Conservation (phyloP, 179 eudicot species). For the Patellifolia procumbens region DNA sequence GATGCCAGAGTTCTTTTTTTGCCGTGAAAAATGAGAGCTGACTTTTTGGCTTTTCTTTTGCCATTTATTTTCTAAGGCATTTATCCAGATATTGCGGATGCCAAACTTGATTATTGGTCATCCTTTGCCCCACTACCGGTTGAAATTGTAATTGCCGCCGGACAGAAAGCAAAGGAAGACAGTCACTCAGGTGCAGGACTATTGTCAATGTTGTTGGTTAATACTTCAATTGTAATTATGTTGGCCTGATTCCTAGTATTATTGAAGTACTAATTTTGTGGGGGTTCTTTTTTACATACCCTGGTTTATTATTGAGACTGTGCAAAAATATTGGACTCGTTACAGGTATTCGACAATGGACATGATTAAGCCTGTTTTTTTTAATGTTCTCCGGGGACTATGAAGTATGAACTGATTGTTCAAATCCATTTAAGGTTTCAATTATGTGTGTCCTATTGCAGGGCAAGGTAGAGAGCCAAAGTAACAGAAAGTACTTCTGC, state of each 20-base stretch:
- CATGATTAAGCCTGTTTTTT: not conserved
- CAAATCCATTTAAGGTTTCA: not conserved
- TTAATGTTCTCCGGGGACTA: not conserved
- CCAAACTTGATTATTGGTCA: constrained; percentile 84
- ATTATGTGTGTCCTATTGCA: not conserved
- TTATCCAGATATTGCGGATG: constrained; percentile 78
- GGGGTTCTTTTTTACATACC: not conserved
- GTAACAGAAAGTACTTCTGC: not conserved
- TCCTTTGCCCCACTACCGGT: constrained; percentile 76
- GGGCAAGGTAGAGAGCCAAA: not conserved
- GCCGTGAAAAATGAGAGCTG: not conserved
- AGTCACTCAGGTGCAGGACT: constrained; percentile 41
- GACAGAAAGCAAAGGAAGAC: constrained; percentile 76
- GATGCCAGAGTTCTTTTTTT: not conserved
- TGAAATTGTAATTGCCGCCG: constrained; percentile 79
- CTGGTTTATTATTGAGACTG: too few species aligned
- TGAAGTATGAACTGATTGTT: too few species aligned
- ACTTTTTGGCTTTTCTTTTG: constrained; percentile 1
- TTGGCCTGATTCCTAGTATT: constrained; percentile 1
- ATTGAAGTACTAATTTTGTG: not conserved
- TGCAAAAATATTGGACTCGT: not conserved
- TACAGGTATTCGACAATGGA: not conserved
- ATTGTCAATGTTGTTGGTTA: not conserved
- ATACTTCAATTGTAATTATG: constrained; percentile 1
- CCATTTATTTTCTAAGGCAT: constrained; percentile 52